Base-by-base conservation (phyloP, 768 basidiomycete genomes). In the Galerina marginata region DNA sequence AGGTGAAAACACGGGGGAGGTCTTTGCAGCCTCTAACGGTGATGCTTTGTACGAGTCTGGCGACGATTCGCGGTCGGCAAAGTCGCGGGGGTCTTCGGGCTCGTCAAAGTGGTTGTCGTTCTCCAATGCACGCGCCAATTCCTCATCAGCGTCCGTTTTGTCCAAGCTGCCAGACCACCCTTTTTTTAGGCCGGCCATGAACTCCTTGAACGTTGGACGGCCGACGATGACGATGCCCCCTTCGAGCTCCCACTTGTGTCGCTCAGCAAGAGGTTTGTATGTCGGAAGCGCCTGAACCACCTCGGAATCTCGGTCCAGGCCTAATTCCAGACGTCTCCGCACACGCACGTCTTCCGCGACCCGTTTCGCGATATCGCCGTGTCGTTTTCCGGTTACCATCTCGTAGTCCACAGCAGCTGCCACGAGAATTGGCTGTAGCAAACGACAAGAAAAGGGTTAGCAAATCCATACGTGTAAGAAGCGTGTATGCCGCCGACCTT, bases 351-450 rank as follows among this genome's bases (percentile, higher is more conserved):
- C 83, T 42, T 94, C 85, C 11, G 90, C 85, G 15, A 97, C 81
- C 33, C 84, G 86, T 23, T 84, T 81, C n/a, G 90, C 85, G 45
- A 98, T 81, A 64, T 96, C 95, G 4, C 97, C 96, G 64, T 93
- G 88, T 59, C 89, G 82, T 68, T 91, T 91, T 23, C 93, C 92
- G 12, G 84, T 80, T 48, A 94, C 76, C 74, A 95, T 84, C 39
- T 91, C 88, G 73, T 92, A 99, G 81, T 99, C 97, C 38, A 98
- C 79, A 0, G 95, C 97, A 2, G 95, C 95, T 5, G 96, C 95
- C 38, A 96, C 92, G 5, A 99, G 81, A 57, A 96, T 85, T 9
- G 97, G 97, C 97, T 99, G 69, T 12, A 58, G 9, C 9, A 53
- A 47, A 46, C 44, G 52, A 38, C 53, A 20, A 61, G 38, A 58